A percentile compares a stretch with the other conserved stretches of the same genome.
Evolutionary conservation across 2,329 filamentous ascomycete genomes (phyloP).

Genomic region (Coniella vitis): DNA sequence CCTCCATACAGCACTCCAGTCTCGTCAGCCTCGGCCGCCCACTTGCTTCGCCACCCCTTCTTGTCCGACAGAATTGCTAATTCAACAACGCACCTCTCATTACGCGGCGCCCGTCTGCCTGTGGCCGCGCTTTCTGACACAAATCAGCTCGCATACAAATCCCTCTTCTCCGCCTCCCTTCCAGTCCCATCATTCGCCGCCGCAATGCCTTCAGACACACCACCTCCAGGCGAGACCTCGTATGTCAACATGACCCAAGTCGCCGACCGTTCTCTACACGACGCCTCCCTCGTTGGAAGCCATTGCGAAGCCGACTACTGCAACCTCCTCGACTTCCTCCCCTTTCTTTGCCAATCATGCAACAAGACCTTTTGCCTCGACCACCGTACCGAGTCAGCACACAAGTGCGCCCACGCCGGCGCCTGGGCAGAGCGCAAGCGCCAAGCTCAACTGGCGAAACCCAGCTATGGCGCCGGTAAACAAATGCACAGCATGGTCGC

Average conservation of each 20-base stretch:
- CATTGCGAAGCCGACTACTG: conserved; percentile 92
- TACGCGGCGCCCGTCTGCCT: conserved; percentile 14
- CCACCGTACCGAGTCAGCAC: conserved; percentile 78
- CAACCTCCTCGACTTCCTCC: conserved; percentile 91
- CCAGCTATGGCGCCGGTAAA: conserved; percentile 47
- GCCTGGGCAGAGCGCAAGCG: conserved; percentile 56
- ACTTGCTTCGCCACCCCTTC: conserved; percentile 20
- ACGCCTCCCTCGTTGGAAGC: conserved; percentile 78
- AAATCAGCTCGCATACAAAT: neutral
- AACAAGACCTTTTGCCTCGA: conserved; percentile 82
- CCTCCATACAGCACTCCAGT: conserved; percentile 2
- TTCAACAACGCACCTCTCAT: neutral
- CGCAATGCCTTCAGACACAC: conserved; percentile 46
- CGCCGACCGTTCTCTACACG: conserved; percentile 32
- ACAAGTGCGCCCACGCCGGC: conserved; percentile 57
- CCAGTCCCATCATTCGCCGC: conserved; percentile 7
- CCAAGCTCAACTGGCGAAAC: conserved; percentile 44
- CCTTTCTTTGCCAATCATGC: conserved; percentile 90
- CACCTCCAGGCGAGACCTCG: conserved; percentile 36
- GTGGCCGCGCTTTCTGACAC: neutral
- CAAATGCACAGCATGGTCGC: conserved; percentile 46
- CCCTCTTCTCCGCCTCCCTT: neutral
- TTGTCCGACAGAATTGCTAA: conserved; percentile 9
- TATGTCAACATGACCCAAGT: conserved; percentile 67
- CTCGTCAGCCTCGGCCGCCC: conserved; percentile 27